Base-by-base conservation (phyloP, 1,284 basidiomycete species). In the Papiliotrema laurentii region DNA sequence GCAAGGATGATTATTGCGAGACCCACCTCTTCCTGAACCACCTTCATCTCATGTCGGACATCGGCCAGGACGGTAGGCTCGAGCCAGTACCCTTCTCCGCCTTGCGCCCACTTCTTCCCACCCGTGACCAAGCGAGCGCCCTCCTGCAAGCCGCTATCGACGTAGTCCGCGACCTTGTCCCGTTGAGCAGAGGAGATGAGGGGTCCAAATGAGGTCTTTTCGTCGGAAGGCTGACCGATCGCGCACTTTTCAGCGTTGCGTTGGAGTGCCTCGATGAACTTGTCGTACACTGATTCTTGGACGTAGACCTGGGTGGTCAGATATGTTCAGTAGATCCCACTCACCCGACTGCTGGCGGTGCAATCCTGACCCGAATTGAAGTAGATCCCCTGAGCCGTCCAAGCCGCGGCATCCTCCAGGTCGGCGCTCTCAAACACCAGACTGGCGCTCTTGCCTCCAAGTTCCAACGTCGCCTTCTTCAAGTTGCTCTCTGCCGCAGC, bases 141-240 rank as follows among this genome's bases (percentile, higher is more conserved):
- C 65, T 88, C 84, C 56, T 81, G 67, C 72, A 87, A 89, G 28
- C 92, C 94, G 1, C 80, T 78, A 60, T 93, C 86, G 61, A 98
- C 93, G 72, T 92, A 97, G 14, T 76, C 75, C 81, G 90, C 85
- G 45, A 97, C 83, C 59, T 87, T 86, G 71, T 97, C 89, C 62
- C 86, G 89, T 72, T 97, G 93, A 22, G 72, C 74, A 67, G 86
- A 85, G 24, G 87, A 90, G 38, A 91, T 84, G 83, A 93, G 77
- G 19, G 91, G 90, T 2, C 90, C 90, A 35, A 84, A 87, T 44
- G 81, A 81, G 16, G 80, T 83, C 38, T 77, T 76, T 43, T 87
- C 84, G 63, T 89, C 83, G 58, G 87, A 83, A 0, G 87, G 89
- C 67, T 71, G 78, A 11, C 87, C 88, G 47, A 92, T 81, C 35